Evolutionary conservation across 2,329 filamentous ascomycete species (phyloP), one percentile per base, ranked within the genome.

Genomic region (Hortaea werneckii): DNA sequence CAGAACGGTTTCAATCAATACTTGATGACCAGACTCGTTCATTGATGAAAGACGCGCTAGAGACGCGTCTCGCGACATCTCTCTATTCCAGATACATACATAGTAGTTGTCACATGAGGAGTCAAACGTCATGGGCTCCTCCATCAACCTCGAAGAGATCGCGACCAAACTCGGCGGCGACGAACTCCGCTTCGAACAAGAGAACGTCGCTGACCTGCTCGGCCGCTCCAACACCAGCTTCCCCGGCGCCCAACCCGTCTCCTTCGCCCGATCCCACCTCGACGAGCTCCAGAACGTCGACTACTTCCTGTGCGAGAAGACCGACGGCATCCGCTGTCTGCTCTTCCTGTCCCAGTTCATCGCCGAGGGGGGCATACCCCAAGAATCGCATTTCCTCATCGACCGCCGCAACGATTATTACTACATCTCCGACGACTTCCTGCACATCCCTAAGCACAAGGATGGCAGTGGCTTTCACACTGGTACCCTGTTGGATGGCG

Each of bases 401-500:
- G 90, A 98, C 69, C 87, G 92, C 61, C 94, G 89, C 69, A 96
- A 98, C 69, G 88, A 96, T 65, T 98, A 92, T 72, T 95, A 90
- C 78, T 87, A 77, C 60, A 79, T 96, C 50, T 77, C 78, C 29
- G 74, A 77, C 50, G 71, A 71, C 44, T 76, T 71, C 46, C 75
- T 96, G 26, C 87, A 94, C 65, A 89, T 96, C 56, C 92, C 0
- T 71, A 83, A 20, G 78, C 42, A 34, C n/a, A 0, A 54, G 8
- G 52, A 59, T 27, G 75, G 78, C 8, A 67, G 73, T 38, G 74
- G 72, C 10, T 95, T 86, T 63, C 88, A 96, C 62, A 77, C 73
- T 10, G 78, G 80, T 49, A 96, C 92, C 0, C 70, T 98, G 29
- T 76, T 96, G 40, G 92, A 98, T 57, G 92, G 92, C 53, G 92